Percentiles rank a stretch among this genome's conserved stretches.
Evolutionary conservation across 257 asterid genomes (phyloP).

Genomic region (Rehmannia glutinosa): DNA sequence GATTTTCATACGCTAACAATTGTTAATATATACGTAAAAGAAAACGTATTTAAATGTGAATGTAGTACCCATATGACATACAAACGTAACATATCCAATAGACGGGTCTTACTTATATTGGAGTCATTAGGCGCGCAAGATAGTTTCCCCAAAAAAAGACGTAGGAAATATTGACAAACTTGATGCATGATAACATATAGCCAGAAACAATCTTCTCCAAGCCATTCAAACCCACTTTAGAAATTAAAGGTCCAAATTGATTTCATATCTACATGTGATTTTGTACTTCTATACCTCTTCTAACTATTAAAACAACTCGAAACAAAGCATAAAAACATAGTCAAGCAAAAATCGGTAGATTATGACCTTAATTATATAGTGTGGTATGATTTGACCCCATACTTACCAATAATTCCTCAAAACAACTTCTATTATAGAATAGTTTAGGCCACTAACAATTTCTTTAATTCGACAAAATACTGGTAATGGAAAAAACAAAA

Average conservation of each 20-base stretch:
- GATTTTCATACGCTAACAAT: too few species aligned
- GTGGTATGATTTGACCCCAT: conserved; percentile 18
- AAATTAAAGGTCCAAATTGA: too few species aligned
- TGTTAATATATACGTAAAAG: too few species aligned
- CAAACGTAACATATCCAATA: too few species aligned
- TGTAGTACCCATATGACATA: too few species aligned
- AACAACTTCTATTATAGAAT: neutral
- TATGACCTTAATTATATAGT: conserved; percentile 6
- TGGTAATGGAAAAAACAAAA: neutral
- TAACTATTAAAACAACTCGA: neutral
- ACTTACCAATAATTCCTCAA: neutral
- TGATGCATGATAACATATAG: too few species aligned
- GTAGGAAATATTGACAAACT: too few species aligned
- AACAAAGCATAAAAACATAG: neutral
- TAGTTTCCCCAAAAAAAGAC: too few species aligned
- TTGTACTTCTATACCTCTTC: neutral
- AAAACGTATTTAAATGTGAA: too few species aligned
- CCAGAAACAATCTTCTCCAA: too few species aligned
- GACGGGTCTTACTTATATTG: too few species aligned
- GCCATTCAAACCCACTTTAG: neutral
- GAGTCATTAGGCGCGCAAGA: too few species aligned
- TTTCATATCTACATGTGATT: neutral
- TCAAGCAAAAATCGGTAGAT: neutral
- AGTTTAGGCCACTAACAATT: neutral
- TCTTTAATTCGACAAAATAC: neutral